Evolutionary conservation across 2,329 filamentous ascomycete genomes (phyloP), one percentile per base, ranked within the genome.

Genomic region (Alternaria solani): DNA sequence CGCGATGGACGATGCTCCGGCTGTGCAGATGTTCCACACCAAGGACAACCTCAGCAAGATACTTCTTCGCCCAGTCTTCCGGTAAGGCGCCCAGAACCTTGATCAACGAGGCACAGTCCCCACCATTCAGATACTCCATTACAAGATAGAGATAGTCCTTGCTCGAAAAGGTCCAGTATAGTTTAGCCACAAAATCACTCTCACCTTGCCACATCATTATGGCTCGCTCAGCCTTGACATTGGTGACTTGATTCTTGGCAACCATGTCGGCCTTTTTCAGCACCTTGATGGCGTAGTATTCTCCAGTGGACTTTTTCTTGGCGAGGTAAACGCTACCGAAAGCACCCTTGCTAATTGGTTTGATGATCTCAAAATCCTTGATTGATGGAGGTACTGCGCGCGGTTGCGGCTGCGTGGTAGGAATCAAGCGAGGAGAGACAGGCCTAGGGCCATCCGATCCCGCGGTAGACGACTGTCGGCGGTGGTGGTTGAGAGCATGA

Each of bases 121-220:
- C 95, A 36, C 95, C 95, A 70, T 98, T 99, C 59, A 99, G 85
- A 79, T 99, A 99, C 76, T 99, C 95, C 95, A 99, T 99, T 25
- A 99, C 95, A 60, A 99, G 85, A 75, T 98, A 99, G 25, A 99
- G 88, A 75, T 97, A 99, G 75, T 99, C 95, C 75, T 99, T 99
- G 84, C 94, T 99, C 4, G 95, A 97, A 75, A 99, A 99, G 0
- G 95, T 99, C 96, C 96, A 99, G 81, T 98, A 99, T 12, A 99
- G 86, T 81, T 99, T 99, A 26, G 95, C 95, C 59, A 99, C 95
- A 77, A 99, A 99, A 61, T 99, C 95, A 77, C 96, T 99, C 79
- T 98, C 93, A 23, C 95, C 95, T 81, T 99, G 95, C 92, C 95
- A 98, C 95, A 99, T 99, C 95, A 99, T 98, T 75, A 99, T 99